Percentiles rank a stretch among this genome's conserved stretches.
Conservation (phyloP, 371 early-diverging fungal genomes). For the Actinomortierella wolfii region DNA sequence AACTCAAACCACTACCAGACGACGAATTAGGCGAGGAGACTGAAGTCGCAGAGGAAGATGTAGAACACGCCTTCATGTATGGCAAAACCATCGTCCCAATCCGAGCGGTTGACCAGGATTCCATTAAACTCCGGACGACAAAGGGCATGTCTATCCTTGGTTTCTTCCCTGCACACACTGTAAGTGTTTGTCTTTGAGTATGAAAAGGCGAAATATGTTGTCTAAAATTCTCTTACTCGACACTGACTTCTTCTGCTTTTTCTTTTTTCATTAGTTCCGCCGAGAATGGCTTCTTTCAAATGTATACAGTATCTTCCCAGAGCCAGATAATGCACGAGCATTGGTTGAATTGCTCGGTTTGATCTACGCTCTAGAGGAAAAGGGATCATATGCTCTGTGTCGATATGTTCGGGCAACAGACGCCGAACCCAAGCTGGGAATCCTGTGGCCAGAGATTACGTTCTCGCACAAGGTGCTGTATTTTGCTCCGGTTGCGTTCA, state of each 20-base stretch:
- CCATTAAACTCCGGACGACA: constrained; percentile 55
- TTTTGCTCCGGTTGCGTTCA: constrained; percentile 70
- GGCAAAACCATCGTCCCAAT: constrained; percentile 74
- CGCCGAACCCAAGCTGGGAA: constrained; percentile 65
- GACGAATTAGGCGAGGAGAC: constrained; percentile 24
- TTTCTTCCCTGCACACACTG: constrained; percentile 51
- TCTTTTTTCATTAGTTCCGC: constrained; percentile 51
- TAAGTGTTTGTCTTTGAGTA: constrained; percentile 22
- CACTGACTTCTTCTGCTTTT: neutral
- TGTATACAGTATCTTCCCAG: constrained; percentile 56
- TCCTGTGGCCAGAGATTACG: constrained; percentile 60
- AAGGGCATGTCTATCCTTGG: constrained; percentile 69
- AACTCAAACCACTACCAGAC: constrained; percentile 42
- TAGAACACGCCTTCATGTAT: constrained; percentile 69
- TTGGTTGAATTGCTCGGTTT: constrained; percentile 58
- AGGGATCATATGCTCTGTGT: constrained; percentile 60
- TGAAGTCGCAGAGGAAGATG: constrained; percentile 51
- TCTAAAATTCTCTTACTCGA: neutral
- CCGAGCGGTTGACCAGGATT: constrained; percentile 61
- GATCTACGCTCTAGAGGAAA: constrained; percentile 58
- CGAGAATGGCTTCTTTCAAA: constrained; percentile 61
- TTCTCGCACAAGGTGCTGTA: constrained; percentile 53
- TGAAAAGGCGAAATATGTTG: too few species aligned
- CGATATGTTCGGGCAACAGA: constrained; percentile 63
- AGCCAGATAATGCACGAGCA: constrained; percentile 46